Evolutionary conservation across 1,284 basidiomycete species (phyloP).

Genomic region (Ceratobasidium sp.): DNA sequence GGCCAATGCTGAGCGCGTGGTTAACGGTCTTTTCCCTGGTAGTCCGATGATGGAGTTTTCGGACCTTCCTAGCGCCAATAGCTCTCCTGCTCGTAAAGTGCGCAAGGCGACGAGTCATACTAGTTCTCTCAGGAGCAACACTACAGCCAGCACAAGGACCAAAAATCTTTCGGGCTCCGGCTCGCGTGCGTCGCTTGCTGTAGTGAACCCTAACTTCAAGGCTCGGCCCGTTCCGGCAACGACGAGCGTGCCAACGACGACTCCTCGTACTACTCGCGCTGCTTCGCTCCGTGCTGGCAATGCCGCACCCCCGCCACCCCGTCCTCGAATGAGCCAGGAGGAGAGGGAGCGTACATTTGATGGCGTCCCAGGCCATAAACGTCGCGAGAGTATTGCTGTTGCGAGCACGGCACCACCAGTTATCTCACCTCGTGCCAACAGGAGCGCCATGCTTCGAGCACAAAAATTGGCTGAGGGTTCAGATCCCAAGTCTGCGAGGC

Average conservation of each 20-base stretch:
- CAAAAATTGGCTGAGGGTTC: slow-evolving; percentile 35
- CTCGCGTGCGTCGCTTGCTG: slow-evolving; percentile 55
- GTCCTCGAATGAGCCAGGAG: slow-evolving; percentile 38
- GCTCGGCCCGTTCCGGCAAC: slow-evolving; percentile 77
- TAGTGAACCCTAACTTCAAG: slow-evolving; percentile 64
- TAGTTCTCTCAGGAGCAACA: slow-evolving; percentile 41
- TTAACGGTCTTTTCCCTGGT: slow-evolving; percentile 53
- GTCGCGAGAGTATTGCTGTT: slow-evolving; percentile 64
- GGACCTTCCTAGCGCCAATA: slow-evolving; percentile 77
- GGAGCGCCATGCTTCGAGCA: slow-evolving; percentile 43
- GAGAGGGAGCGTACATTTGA: slow-evolving; percentile 45
- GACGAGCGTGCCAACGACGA: slow-evolving; percentile 69
- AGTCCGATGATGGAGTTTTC: slow-evolving; percentile 40
- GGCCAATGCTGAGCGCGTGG: slow-evolving; percentile 77
- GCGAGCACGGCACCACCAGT: slow-evolving; percentile 77
- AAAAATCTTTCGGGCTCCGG: slow-evolving; percentile 60
- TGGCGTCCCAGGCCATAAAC: slow-evolving; percentile 47
- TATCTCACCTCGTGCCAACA: slow-evolving; percentile 73
- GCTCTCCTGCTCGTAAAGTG: slow-evolving; percentile 74
- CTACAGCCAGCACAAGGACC: slow-evolving; percentile 39
- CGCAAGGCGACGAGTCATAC: slow-evolving; percentile 47
- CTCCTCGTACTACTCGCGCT: slow-evolving; percentile 80
- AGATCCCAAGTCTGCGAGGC: slow-evolving; percentile 10
- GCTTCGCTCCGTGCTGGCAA: slow-evolving; percentile 65
- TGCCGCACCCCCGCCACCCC: slow-evolving; percentile 12